phyloP scores from a whole-genome alignment of 345 rosid genomes.

The Citrus cavaleriei region DNA sequence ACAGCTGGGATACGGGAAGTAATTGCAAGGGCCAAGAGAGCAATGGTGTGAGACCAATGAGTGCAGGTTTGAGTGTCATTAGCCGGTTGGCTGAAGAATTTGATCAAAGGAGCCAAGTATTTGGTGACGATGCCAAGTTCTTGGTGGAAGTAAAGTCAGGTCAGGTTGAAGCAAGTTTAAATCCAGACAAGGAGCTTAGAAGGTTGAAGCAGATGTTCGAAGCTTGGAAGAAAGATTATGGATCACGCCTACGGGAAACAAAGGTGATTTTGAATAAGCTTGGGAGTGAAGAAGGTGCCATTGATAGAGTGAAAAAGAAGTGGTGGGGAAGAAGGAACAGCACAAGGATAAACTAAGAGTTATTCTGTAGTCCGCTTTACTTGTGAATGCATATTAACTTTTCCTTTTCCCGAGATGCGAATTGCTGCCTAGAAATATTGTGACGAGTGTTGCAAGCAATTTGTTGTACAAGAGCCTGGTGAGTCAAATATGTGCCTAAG shows the following conservation, averaged over 20 bases:
- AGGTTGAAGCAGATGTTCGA: conserved; percentile 95
- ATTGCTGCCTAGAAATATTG: conserved; percentile 6
- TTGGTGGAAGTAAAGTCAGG: conserved; percentile 97
- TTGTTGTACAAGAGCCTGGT: conserved; percentile 1
- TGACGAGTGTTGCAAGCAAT: conserved; percentile 1
- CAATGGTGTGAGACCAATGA: conserved; percentile 77
- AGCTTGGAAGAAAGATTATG: conserved; percentile 96
- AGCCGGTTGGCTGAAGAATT: conserved; percentile 91
- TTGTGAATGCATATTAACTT: neutral
- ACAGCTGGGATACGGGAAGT: conserved; percentile 60
- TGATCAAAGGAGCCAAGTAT: conserved; percentile 94
- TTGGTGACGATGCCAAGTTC: conserved; percentile 94
- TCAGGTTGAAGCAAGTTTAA: conserved; percentile 89
- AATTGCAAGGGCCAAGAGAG: conserved; percentile 55
- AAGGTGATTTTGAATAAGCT: conserved; percentile 83
- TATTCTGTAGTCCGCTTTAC: conserved; percentile 3
- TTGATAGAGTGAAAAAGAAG: conserved; percentile 72
- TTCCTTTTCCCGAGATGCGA: neutral
- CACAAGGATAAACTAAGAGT: conserved; percentile 40
- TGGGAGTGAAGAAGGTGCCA: conserved; percentile 71
- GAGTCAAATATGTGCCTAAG: neutral
- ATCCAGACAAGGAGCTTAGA: conserved; percentile 82
- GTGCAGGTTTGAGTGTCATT: conserved; percentile 81
- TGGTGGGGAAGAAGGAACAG: conserved; percentile 99
- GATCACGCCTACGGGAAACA: conserved; percentile 74